These are phyloP conservation scores for Gossypium trilobum DNA, from an alignment of 441 rosid genomes.

Conservation along the genomic window DNA sequence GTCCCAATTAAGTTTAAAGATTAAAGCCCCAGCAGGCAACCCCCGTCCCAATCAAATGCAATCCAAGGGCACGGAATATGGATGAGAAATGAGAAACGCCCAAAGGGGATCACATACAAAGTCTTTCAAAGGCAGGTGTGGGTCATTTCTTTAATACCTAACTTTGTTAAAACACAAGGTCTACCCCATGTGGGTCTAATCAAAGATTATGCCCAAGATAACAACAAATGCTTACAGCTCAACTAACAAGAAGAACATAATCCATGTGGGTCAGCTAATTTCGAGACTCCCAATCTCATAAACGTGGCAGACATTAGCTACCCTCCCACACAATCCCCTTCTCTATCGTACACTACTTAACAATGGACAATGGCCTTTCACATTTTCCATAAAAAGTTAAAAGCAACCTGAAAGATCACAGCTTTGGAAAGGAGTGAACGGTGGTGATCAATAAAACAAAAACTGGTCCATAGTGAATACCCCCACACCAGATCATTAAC, in stretches of 20 bases:
- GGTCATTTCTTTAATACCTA: constrained; percentile 6
- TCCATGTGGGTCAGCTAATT: constrained; percentile 10
- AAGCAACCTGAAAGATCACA: neutral
- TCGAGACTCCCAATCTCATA: neutral
- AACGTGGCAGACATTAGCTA: neutral
- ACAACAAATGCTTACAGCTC: constrained; percentile 7
- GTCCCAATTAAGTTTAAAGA: neutral
- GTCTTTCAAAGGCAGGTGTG: constrained; percentile 4
- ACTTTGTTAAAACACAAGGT: neutral
- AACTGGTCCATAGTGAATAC: neutral
- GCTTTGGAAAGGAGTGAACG: neutral
- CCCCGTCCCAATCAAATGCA: neutral
- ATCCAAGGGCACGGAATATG: neutral
- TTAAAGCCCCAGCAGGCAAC: neutral
- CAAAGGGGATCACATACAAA: constrained; percentile 5
- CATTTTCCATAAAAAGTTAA: neutral
- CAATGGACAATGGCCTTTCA: neutral
- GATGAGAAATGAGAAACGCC: constrained; percentile 4
- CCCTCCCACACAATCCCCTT: constrained; percentile 4
- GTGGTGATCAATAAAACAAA: neutral
- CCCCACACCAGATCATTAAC: neutral
- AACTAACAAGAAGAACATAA: constrained; percentile 8
- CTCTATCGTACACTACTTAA: neutral
- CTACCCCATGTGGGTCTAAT: constrained; percentile 14
- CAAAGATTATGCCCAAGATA: neutral